A percentile compares a stretch with the other conserved stretches of the same genome.
Evolutionary conservation across 768 basidiomycete genomes (phyloP).

Genomic region (Boletus pseudopeckii): DNA sequence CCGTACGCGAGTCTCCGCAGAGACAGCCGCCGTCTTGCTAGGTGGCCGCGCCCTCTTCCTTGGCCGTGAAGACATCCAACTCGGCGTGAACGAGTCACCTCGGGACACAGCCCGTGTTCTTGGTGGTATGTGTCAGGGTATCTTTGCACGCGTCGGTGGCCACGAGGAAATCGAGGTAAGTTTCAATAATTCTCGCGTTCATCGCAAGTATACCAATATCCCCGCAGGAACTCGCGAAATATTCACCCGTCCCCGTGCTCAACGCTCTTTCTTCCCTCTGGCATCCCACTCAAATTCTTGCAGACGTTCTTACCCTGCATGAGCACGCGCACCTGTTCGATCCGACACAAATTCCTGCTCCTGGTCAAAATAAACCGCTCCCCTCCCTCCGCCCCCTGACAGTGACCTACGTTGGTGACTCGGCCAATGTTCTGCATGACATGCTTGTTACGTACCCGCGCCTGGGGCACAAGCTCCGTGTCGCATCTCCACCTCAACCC

Average conservation of each 20-base stretch:
- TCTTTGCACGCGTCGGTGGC: conserved; percentile 92
- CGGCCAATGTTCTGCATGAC: conserved; percentile 93
- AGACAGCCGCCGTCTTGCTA: conserved; percentile 74
- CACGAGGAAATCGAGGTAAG: conserved; percentile 90
- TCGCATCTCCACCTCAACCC: conserved; percentile 70
- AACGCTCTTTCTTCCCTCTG: conserved; percentile 95
- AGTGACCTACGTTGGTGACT: conserved; percentile 91
- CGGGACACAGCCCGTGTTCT: conserved; percentile 86
- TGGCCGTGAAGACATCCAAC: conserved; percentile 86
- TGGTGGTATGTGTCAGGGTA: conserved; percentile 93
- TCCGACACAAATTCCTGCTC: conserved; percentile 15
- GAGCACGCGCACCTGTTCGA: conserved; percentile 64
- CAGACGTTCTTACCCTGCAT: conserved; percentile 87
- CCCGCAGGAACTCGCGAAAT: conserved; percentile 79
- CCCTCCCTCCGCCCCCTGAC: conserved; percentile 73
- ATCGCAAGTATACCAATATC: background rate
- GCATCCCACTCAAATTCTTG: conserved; percentile 96
- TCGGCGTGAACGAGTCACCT: conserved; percentile 90
- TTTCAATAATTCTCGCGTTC: conserved; percentile 2
- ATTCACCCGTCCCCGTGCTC: conserved; percentile 91
- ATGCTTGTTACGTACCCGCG: conserved; percentile 96
- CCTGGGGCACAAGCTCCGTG: conserved; percentile 78
- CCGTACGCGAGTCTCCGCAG: conserved; percentile 83
- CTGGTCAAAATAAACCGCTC: conserved; percentile 32
- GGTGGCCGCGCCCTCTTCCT: conserved; percentile 91